Evolutionary conservation across 768 basidiomycete species (phyloP).

Genomic region (Roridomyces roridus): DNA sequence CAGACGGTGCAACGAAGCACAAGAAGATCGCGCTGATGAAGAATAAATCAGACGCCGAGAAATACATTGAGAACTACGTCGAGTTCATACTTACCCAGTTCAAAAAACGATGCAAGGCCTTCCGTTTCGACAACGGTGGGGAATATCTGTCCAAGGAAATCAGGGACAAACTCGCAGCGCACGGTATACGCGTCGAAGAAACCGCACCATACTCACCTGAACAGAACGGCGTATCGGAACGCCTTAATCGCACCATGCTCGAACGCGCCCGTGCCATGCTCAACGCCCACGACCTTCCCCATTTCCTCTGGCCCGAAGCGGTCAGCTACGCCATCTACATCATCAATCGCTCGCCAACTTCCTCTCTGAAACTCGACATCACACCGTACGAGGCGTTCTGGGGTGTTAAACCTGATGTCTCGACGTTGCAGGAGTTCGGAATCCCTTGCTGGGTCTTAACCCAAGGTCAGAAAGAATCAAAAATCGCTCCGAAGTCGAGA

Average conservation of each 20-base stretch:
- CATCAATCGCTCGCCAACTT: constrained; percentile 20
- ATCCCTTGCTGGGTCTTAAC: constrained; percentile 7
- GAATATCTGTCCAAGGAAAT: constrained; percentile 7
- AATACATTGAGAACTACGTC: constrained; percentile 23
- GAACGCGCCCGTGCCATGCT: constrained; percentile 28
- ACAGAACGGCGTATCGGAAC: constrained; percentile 36
- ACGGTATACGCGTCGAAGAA: constrained; percentile 29
- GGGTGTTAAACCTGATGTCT: constrained; percentile 23
- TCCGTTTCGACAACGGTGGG: constrained; percentile 20
- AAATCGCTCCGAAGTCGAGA: constrained; percentile 7
- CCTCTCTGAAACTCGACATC: neutral
- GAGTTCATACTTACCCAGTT: constrained; percentile 32
- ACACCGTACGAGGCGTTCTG: no score
- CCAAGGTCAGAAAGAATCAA: neutral
- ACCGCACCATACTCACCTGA: constrained; percentile 34
- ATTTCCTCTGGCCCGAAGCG: constrained; percentile 27
- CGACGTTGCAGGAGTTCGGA: constrained; percentile 8
- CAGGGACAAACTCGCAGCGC: no score
- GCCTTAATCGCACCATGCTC: constrained; percentile 26
- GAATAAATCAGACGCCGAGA: constrained; percentile 3
- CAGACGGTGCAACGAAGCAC: no score
- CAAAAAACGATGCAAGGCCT: constrained; percentile 22
- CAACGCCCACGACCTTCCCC: neutral
- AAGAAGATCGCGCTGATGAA: constrained; percentile 4
- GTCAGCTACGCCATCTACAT: constrained; percentile 27